Percentiles rank a stretch among this genome's conserved stretches.
These are phyloP conservation scores for Solanum pinnatisectum DNA, from an alignment of 257 asterid species.

Conservation along the genomic window DNA sequence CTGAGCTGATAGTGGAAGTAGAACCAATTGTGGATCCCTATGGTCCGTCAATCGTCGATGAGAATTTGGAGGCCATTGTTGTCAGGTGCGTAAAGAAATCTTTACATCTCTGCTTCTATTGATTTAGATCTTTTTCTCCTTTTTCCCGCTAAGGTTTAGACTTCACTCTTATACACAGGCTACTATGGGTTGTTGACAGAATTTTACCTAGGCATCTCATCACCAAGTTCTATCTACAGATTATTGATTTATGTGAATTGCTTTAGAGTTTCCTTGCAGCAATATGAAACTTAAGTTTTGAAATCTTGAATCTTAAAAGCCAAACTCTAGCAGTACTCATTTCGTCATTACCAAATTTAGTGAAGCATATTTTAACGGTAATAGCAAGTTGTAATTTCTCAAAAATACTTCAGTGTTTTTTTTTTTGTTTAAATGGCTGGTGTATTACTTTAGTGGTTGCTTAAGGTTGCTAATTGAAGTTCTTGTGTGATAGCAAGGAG, in stretches of 20 bases:
- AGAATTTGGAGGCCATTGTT: conserved; percentile 79
- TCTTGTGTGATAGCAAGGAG: conserved; percentile 60
- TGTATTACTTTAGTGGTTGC: neutral
- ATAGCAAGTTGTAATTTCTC: neutral
- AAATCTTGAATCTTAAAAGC: neutral
- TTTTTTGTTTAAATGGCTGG: neutral
- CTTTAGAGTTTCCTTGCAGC: neutral
- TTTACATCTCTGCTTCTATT: neutral
- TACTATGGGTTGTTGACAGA: neutral
- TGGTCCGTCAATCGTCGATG: conserved; percentile 77
- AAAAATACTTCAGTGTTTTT: neutral
- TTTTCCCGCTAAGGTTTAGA: neutral
- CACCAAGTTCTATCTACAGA: neutral
- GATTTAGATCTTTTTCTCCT: neutral
- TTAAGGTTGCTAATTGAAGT: conserved; percentile 5
- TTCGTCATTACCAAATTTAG: neutral
- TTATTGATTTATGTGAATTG: neutral
- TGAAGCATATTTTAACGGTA: neutral
- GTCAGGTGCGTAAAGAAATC: conserved; percentile 44
- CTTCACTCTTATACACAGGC: neutral
- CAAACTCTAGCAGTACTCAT: neutral
- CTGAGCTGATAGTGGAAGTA: conserved; percentile 64
- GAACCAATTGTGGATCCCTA: conserved; percentile 81
- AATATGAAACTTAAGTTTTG: neutral
- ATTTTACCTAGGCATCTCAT: neutral